Percentiles rank a stretch among this genome's conserved stretches.
phyloP scores from a whole-genome alignment of 306 rosid genomes.

The Pyrus communis region DNA sequence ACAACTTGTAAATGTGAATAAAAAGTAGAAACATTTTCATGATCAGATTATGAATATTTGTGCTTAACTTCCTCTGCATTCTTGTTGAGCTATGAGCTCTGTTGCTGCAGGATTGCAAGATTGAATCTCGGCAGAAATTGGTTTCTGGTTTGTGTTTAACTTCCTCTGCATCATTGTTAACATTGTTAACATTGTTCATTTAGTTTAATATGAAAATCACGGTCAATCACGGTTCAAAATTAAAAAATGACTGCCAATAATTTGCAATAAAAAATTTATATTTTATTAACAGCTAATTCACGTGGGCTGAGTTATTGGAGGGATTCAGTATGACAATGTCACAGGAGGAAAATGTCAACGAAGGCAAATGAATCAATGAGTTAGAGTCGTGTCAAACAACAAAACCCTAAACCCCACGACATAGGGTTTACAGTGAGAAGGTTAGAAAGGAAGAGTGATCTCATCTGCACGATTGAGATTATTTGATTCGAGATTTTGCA shows the following conservation, averaged over 20 bases:
- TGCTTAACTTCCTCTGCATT: not conserved
- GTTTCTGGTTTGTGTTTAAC: no score
- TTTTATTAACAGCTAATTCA: not conserved
- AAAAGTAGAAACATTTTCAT: not conserved
- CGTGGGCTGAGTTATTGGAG: not conserved
- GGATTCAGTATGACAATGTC: not conserved
- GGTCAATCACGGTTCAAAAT: not conserved
- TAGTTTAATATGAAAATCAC: not conserved
- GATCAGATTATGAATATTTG: not conserved
- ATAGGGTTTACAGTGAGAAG: no score
- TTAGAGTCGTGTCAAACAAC: not conserved
- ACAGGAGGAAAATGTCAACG: no score
- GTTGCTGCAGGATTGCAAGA: no score
- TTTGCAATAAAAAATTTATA: no score
- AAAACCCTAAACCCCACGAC: no score
- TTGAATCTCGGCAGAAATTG: no score
- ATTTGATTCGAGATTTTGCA: no score
- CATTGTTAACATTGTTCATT: not conserved
- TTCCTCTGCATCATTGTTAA: not conserved
- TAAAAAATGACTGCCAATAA: no score
- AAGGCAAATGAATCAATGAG: not conserved
- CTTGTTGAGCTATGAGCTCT: no score
- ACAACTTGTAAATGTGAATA: slow-evolving; percentile 11
- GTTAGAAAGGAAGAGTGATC: no score
- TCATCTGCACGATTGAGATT: no score